A percentile compares a stretch with the other conserved stretches of the same genome.
These are phyloP conservation scores for Candida xiaguanensis DNA, from an alignment of 805 yeast species.

Conservation along the genomic window DNA sequence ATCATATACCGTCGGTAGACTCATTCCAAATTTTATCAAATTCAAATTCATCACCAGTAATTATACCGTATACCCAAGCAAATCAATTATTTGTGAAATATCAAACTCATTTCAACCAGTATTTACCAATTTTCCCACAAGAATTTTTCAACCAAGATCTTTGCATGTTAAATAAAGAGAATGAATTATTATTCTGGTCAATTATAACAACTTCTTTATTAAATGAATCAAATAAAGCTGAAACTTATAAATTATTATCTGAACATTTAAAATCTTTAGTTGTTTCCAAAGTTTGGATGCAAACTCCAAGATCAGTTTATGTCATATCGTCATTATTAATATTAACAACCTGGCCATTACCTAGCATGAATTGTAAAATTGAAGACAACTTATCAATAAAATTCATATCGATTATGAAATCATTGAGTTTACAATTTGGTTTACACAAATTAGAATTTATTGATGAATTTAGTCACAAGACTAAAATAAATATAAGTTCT, in stretches of 20 bases:
- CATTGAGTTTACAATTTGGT: conserved; percentile 39
- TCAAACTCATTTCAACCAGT: conserved; percentile 25
- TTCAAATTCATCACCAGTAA: conserved; percentile 7
- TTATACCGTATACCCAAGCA: conserved; percentile 14
- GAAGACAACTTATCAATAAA: conserved; percentile 32
- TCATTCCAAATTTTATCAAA: conserved; percentile 7
- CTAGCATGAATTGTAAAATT: conserved; percentile 21
- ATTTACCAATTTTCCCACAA: conserved; percentile 30
- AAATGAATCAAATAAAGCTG: conserved; percentile 12
- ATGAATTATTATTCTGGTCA: conserved; percentile 39
- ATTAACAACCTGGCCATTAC: conserved; percentile 46
- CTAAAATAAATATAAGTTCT: conserved; percentile 19
- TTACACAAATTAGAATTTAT: conserved; percentile 40
- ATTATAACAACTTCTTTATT: conserved; percentile 33
- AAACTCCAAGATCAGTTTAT: conserved; percentile 42
- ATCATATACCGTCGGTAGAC: background rate
- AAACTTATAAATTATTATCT: conserved; percentile 20
- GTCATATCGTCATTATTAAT: conserved; percentile 35
- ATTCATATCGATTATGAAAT: conserved; percentile 36
- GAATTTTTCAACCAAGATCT: conserved; percentile 16
- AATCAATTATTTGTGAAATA: conserved; percentile 17
- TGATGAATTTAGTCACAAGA: conserved; percentile 38
- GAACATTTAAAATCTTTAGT: conserved; percentile 35
- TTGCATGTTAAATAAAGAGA: conserved; percentile 19
- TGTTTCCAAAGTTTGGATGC: conserved; percentile 40